Evolutionary conservation across 2,329 filamentous ascomycete genomes (phyloP).

Genomic region (Apiospora phragmitis): DNA sequence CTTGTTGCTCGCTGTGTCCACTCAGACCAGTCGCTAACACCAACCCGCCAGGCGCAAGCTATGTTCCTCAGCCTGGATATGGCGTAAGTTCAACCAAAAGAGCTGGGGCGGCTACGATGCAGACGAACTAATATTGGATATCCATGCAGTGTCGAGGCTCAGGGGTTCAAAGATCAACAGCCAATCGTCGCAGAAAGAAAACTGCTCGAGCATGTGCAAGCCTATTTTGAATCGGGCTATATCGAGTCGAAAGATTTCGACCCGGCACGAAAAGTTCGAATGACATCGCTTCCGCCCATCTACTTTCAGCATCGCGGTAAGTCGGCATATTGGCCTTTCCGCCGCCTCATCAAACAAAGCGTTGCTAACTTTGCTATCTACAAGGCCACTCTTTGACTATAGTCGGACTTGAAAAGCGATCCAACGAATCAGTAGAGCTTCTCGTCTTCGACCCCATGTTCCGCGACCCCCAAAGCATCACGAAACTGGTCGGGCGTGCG

Average conservation of each 20-base stretch:
- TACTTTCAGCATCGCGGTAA: conserved; percentile 83
- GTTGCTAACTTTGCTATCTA: background rate
- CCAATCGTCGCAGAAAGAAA: conserved; percentile 49
- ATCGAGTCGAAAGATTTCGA: conserved; percentile 56
- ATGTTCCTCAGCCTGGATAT: conserved; percentile 72
- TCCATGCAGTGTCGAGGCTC: background rate
- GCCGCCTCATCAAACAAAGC: no score
- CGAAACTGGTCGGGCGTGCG: conserved; percentile 53
- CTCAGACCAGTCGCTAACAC: background rate
- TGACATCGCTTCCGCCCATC: conserved; percentile 76
- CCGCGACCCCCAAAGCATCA: conserved; percentile 65
- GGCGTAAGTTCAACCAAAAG: conserved; percentile 44
- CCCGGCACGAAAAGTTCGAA: conserved; percentile 60
- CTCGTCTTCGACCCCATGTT: conserved; percentile 90
- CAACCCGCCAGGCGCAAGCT: conserved; percentile 66
- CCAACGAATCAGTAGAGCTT: conserved; percentile 65
- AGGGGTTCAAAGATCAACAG: conserved; percentile 54
- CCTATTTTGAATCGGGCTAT: conserved; percentile 69
- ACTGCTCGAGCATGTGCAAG: conserved; percentile 68
- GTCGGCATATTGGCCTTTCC: conserved; percentile 13
- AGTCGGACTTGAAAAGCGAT: conserved; percentile 74
- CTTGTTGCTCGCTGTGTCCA: background rate
- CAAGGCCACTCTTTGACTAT: conserved; percentile 87
- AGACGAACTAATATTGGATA: background rate
- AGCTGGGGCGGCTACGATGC: background rate